Evolutionary conservation across 495 filamentous ascomycete species (phyloP).

Genomic region (Penicillium fimorum): DNA sequence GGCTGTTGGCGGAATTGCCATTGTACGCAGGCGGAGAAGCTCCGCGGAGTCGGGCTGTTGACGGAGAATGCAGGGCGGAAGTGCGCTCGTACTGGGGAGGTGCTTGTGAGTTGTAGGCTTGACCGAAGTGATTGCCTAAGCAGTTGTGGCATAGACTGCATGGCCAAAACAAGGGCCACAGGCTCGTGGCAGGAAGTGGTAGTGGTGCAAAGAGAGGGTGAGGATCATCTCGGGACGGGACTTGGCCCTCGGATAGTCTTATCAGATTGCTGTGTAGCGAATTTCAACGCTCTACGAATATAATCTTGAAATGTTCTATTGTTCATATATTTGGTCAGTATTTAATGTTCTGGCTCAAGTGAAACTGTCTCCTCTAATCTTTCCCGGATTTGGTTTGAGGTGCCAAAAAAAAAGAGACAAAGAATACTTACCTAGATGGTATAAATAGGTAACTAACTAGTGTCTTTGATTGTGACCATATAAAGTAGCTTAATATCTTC

Average conservation of each 20-base stretch:
- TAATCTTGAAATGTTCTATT: not conserved
- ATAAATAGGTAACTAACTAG: no score
- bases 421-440: no score
- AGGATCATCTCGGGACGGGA: constrained; percentile 15
- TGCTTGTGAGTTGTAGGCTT: constrained; percentile 27
- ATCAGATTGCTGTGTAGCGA: constrained; percentile 13
- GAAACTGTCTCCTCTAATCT: not conserved
- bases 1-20: constrained; percentile 39
- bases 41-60: constrained; percentile 23
- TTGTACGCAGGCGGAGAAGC: constrained; percentile 40
- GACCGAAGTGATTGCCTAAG: constrained; percentile 40
- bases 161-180: constrained; percentile 33
- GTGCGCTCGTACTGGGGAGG: constrained; percentile 18
- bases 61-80: constrained; percentile 27
- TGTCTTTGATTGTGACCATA: no score
- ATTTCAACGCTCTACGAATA: not conserved
- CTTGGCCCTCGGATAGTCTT: constrained; percentile 16
- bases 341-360: not conserved
- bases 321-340: not conserved
- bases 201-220: constrained; percentile 11
- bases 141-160: constrained; percentile 47
- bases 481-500: no score
- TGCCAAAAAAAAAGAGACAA: no score
- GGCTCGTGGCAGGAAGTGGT: constrained; percentile 16
- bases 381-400: not conserved